Percentiles rank a stretch among this genome's conserved stretches.
phyloP scores from a whole-genome alignment of 2,329 filamentous ascomycete genomes.

The Helicocarpus griseus region DNA sequence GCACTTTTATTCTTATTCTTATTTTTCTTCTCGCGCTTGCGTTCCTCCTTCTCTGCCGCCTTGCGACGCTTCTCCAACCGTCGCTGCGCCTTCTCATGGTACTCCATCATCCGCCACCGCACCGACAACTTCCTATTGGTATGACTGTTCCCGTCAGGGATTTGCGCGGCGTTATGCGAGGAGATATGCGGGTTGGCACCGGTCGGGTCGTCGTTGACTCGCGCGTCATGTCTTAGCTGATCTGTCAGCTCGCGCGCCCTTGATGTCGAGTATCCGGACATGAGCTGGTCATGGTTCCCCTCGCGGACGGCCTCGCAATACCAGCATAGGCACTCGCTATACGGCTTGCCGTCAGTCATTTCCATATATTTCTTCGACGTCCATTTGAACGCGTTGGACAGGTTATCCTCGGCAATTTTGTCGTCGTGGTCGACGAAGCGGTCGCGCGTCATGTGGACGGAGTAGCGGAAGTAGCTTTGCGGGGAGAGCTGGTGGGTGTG shows the following conservation, averaged over 20 bases:
- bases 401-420: conserved; percentile 60
- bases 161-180: conserved; percentile 57
- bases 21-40: not conserved
- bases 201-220: conserved; percentile 40
- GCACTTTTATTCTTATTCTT: not conserved
- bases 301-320: conserved; percentile 66
- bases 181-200: conserved; percentile 58
- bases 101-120: not conserved
- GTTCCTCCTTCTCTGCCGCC: not conserved
- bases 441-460: conserved; percentile 30
- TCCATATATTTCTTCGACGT: conserved; percentile 62
- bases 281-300: conserved; percentile 38
- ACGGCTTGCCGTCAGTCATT: conserved; percentile 53
- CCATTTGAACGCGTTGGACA: conserved; percentile 60
- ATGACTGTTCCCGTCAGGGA: not conserved
- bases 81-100: conserved; percentile 19
- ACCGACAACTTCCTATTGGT: conserved; percentile 5
- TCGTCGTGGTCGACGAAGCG: conserved; percentile 75
- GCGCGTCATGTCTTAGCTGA: conserved; percentile 28
- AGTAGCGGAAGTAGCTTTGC: conserved; percentile 51
- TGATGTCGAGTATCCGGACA: conserved; percentile 36
- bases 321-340: conserved; percentile 72
- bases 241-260: conserved; percentile 45
- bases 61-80: conserved; percentile 21
- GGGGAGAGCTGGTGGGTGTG: conserved; percentile 71